Base-by-base conservation (phyloP, 2,329 filamentous ascomycete genomes). In the Rhynchosporium secalis region DNA sequence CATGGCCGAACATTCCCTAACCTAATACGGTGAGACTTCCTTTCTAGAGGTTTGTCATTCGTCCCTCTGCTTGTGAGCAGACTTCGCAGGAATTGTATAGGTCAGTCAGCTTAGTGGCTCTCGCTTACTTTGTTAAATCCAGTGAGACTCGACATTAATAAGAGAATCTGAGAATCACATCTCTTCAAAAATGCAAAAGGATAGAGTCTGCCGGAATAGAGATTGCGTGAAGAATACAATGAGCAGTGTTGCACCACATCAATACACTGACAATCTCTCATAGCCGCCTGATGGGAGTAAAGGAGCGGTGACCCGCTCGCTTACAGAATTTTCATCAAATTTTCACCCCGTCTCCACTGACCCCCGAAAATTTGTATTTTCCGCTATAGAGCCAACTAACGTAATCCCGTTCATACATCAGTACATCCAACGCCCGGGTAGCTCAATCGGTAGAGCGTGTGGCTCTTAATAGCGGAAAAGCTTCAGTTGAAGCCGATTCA, bases 401-500 rank as follows among this genome's bases (percentile, higher is more conserved):
- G 5, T 26, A 0, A 10, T 20, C 12, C 9, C 15, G 4, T 26
- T 3, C 31, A 52, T 15, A 3, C 9, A 49, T 33, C 26, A 33
- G 29, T 33, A 20, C 10, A 38, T 6, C 33, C 31, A 38, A 38
- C 41, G 65, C 69, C 68, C 64, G 67, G 68, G 62, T 69, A 71
- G 69, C 69, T 71, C 69, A 71, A 70, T 71, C 69, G 70, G 70
- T 71, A 71, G 70, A 71, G 70, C 70, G 69, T 72, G 68, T 68
- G 70, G 64, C 69, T 71, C 68, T 71, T 69, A 71, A 29, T 20
- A 10, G 8, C 1, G 41, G 41, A 43, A 43, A 15, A 43, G 15
- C 1, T n/a, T n/a, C 36, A 6, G 20, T n/a, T 3, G 2, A n/a
- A n/a, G 41, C 20, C 13, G 15, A 15, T 12, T n/a, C 10, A 12